Base-by-base conservation (phyloP, 2,329 filamentous ascomycete genomes). In the Pezicula radicicola region DNA sequence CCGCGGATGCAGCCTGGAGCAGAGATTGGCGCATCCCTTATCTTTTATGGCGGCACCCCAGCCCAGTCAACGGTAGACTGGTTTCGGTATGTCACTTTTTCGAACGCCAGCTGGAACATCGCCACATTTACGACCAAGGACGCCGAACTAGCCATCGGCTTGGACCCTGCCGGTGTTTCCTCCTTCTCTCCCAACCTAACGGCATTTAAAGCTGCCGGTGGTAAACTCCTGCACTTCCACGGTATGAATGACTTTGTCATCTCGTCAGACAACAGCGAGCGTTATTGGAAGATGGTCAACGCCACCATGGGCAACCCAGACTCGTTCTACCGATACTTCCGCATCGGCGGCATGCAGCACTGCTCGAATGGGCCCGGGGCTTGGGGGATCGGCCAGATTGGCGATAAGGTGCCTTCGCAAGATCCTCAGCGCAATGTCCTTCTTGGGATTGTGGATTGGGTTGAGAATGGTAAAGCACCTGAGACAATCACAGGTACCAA, bases 311-410 rank as follows among this genome's bases (percentile, higher is more conserved):
- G 60, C 4, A 57, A 66, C 0, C 53, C 59, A 1, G 72, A 76
- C 52, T 59, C 63, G 1, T 77, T 75, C 51, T 74, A 77, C 59
- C 72, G 77, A 49, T 73, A 70, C 62, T 80, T 80, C 67, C 70
- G 70, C 37, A 75, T 73, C 63, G 75, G 61, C 53, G 79, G 78
- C 16, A 75, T 77, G 66, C 66, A 61, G 3, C 78, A 81, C 61
- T 81, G 72, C 60, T 55, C 53, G 21, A 70, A 71, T 4, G 78
- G 78, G 8, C 66, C 63, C 1, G 76, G 76, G 1, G 76, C 75
- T 1, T 65, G 62, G 39, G 18, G 16, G 21, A 52, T 65, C 10
- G 61, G 63, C 7, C 64, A 67, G 35, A 48, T 48, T 13, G 54
- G 49, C 3, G 54, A 49, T 7, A 43, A 36, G 15, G 15, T 9